Conservation (phyloP, 495 filamentous ascomycete genomes). For the Evansstolkia leycettana region DNA sequence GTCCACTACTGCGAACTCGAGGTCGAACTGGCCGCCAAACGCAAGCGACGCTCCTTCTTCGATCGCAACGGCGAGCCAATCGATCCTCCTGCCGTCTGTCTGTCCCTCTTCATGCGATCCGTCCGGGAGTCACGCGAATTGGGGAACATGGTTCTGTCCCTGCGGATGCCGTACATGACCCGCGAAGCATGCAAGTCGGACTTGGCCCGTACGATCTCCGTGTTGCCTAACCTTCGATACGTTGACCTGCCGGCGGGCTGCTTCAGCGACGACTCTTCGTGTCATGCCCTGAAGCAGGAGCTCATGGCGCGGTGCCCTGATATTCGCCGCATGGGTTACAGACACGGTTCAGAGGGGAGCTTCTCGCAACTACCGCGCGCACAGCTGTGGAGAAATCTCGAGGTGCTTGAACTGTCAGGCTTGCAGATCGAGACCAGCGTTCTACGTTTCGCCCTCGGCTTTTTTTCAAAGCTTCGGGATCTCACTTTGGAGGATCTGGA, state of each 20-base stretch:
- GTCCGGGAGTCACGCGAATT: slow-evolving; percentile 62
- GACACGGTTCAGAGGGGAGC: slow-evolving; percentile 62
- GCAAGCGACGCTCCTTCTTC: slow-evolving; percentile 63
- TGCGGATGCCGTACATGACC: slow-evolving; percentile 95
- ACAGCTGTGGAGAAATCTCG: slow-evolving; percentile 63
- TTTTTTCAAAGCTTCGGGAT: slow-evolving; percentile 52
- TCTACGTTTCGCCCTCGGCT: slow-evolving; percentile 56
- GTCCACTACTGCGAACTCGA: slow-evolving; percentile 94
- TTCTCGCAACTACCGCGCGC: slow-evolving; percentile 55
- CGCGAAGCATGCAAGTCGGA: slow-evolving; percentile 76
- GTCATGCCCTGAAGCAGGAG: slow-evolving; percentile 65
- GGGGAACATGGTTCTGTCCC: slow-evolving; percentile 52
- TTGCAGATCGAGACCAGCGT: slow-evolving; percentile 61
- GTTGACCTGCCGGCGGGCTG: slow-evolving; percentile 77
- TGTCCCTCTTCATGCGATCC: slow-evolving; percentile 66
- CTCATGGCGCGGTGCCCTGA: slow-evolving; percentile 72
- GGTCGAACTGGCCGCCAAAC: slow-evolving; percentile 59
- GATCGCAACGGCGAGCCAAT: slow-evolving; percentile 64
- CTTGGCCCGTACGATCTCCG: slow-evolving; percentile 73
- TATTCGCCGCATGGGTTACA: slow-evolving; percentile 79
- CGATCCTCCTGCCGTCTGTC: slow-evolving; percentile 63
- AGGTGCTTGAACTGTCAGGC: slow-evolving; percentile 62
- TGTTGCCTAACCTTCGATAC: slow-evolving; percentile 75
- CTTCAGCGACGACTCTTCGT: slow-evolving; percentile 65
- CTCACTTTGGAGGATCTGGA: slow-evolving; percentile 57